Percentiles rank a stretch among this genome's conserved stretches.
phyloP scores from a whole-genome alignment of 2,329 filamentous ascomycete species.

The Fusarium sp. region DNA sequence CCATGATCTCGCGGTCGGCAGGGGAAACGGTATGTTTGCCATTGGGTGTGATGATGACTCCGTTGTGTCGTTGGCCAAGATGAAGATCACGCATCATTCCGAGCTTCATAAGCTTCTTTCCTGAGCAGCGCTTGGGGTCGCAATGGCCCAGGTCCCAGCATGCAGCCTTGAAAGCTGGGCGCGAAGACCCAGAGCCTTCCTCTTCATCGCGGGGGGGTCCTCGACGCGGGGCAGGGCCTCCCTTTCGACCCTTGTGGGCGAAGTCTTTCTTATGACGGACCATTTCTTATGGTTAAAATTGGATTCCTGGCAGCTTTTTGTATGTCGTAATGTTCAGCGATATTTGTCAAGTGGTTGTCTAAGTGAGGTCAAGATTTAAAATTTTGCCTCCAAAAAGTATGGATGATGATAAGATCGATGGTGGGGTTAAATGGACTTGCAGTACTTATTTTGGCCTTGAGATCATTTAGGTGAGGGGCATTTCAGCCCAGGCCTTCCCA shows the following conservation, averaged over 20 bases:
- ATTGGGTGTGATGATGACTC: conserved; percentile 95
- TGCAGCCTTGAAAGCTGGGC: conserved; percentile 83
- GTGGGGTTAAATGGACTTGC: conserved; percentile 27
- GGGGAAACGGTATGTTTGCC: conserved; percentile 87
- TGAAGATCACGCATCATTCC: conserved; percentile 94
- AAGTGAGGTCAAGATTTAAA: conserved; percentile 12
- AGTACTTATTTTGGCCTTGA: background rate
- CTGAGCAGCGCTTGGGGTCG: conserved; percentile 95
- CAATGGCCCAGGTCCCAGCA: conserved; percentile 99
- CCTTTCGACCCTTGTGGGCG: conserved; percentile 78
- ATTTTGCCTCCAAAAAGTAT: conserved; percentile 19
- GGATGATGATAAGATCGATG: conserved; percentile 23
- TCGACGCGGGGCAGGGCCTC: conserved; percentile 63
- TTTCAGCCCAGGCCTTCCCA: background rate
- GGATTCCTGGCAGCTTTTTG: background rate
- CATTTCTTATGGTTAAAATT: conserved; percentile 62
- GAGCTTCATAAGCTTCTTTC: conserved; percentile 91
- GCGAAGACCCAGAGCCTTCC: conserved; percentile 51
- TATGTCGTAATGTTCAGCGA: background rate
- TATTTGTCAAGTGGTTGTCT: background rate
- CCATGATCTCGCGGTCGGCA: conserved; percentile 82
- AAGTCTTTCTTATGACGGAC: conserved; percentile 95
- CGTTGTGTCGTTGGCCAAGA: conserved; percentile 89
- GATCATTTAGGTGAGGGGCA: conserved; percentile 26
- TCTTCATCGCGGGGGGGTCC: conserved; percentile 59